A percentile compares a stretch with the other conserved stretches of the same genome.
phyloP scores from a whole-genome alignment of 164 flowering plant genomes.

The grape (Vitis vinifera) region ASM3070453v1 NC_081805.1:25386001-25386500 shows the following conservation, averaged over 20 bases:
- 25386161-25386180: constrained; percentile 86
- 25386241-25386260: constrained; percentile 3
- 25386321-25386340: background rate
- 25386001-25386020: constrained; percentile 83
- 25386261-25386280: background rate
- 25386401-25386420: no score
- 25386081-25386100: background rate
- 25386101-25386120: background rate
- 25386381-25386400: no score
- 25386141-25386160: constrained; percentile 51
- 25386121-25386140: background rate
- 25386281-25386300: background rate
- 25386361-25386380: no score
- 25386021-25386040: constrained; percentile 93
- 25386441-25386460: no score
- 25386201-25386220: constrained; percentile 91
- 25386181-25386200: constrained; percentile 89
- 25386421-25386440: no score
- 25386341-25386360: background rate
- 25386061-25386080: background rate
- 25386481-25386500: no score
- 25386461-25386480: no score
- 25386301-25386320: background rate
- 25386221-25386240: constrained; percentile 43
- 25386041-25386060: constrained; percentile 94